Evolutionary conservation across 257 asterid species (phyloP), one percentile per base, ranked within the genome.

Genomic region (Cordia subcordata): DNA sequence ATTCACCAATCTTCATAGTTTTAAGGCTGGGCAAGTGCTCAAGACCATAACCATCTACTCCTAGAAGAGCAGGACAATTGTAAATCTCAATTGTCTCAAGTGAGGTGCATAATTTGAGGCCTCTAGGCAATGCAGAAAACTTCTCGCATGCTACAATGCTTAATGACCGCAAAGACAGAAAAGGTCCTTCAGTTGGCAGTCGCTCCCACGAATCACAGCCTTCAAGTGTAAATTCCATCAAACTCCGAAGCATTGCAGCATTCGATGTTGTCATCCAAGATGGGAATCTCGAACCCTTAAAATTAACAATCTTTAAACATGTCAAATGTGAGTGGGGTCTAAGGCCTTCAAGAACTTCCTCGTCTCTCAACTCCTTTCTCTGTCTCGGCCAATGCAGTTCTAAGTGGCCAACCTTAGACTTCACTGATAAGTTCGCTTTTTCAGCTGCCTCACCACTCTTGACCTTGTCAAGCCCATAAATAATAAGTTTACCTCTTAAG

Each of bases 281-380:
- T 0, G 61, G 61, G 20, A 35, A 57, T 18, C 11, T 17, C 40
- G 61, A 57, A 19, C 61, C 17, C 19, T 23, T 8, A 18, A 57
- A 57, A 42, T 38, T 11, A 11, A 1, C 8, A 38, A 57, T 57
- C 13, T n/a, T 10, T 20, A 38, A 10, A 42, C 35, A 1, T 19
- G 16, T 18, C 50, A 57, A 39, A 39, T 38, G 11, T 13, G 61
- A 18, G 35, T 57, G 42, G 12, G 61, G 61, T 8, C 13, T 23
- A 32, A 57, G 61, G 37, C 11, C 52, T 12, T 47, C 50, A 14
- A 77, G 74, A 23, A 78, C 74, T 17, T 77, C 82, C 58, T 69
- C 33, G 11, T 69, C 72, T 14, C 16, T n/a, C 20, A 10, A 17
- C 33, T 58, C 62, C 44, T 66, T 53, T 19, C 66, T 46, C 11